Percentiles rank a stretch among this genome's conserved stretches.
Conservation (phyloP, 345 rosid genomes). For the Sisymbrium irio region DNA sequence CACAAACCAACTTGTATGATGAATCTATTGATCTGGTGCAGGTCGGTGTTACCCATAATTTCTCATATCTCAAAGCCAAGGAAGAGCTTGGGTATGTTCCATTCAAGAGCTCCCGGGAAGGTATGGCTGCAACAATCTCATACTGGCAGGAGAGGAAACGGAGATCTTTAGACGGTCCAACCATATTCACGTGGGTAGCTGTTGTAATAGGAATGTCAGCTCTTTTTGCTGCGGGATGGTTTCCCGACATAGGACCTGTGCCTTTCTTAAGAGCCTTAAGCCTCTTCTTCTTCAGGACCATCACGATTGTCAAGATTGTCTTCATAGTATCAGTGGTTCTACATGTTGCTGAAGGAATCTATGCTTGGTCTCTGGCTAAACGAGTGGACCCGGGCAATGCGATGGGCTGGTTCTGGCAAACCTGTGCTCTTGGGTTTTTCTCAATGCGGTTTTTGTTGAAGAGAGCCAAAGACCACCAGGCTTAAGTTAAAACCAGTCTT, state of each 20-base stretch:
- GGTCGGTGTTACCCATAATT: constrained; percentile 94
- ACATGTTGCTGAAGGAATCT: constrained; percentile 57
- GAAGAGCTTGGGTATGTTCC: constrained; percentile 90
- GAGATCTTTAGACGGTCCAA: constrained; percentile 68
- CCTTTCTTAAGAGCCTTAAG: constrained; percentile 45
- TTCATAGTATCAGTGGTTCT: constrained; percentile 32
- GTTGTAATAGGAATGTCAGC: constrained; percentile 47
- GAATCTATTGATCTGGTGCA: constrained; percentile 24
- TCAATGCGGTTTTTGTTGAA: constrained; percentile 61
- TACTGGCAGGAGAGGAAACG: constrained; percentile 73
- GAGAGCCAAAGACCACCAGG: constrained; percentile 44
- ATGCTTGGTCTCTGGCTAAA: constrained; percentile 63
- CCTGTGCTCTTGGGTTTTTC: constrained; percentile 58
- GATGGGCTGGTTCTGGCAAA: constrained; percentile 88
- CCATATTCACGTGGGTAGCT: constrained; percentile 56
- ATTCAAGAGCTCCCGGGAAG: constrained; percentile 69
- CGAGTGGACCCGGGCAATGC: constrained; percentile 69
- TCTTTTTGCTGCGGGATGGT: constrained; percentile 52
- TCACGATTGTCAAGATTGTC: constrained; percentile 43
- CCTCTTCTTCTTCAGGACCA: constrained; percentile 59
- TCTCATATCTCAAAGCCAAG: constrained; percentile 84
- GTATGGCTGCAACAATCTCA: constrained; percentile 81
- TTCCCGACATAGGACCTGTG: constrained; percentile 70
- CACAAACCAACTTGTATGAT: constrained; percentile 3
- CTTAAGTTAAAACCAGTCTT: neutral